A percentile compares a stretch with the other conserved stretches of the same genome.
Conservation (phyloP, 495 filamentous ascomycete genomes). For the Penicillium manginii region DNA sequence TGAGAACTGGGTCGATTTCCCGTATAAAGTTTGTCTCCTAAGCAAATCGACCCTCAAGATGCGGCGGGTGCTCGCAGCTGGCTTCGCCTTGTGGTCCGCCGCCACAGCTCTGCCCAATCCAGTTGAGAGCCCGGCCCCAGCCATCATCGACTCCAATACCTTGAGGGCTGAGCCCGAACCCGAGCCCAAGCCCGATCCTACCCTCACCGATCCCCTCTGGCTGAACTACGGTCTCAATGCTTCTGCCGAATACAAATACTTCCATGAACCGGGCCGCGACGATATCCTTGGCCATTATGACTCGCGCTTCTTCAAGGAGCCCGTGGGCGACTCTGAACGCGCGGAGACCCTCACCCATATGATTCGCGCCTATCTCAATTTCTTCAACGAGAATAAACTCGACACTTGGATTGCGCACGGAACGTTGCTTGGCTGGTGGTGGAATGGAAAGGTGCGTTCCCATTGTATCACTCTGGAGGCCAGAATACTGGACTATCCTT, state of each 20-base stretch:
- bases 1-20: conserved; percentile 9
- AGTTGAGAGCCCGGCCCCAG: conserved; percentile 11
- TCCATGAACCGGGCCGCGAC: conserved; percentile 61
- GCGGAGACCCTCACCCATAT: conserved; percentile 66
- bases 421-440: conserved; percentile 89
- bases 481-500: neutral
- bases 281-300: conserved; percentile 72
- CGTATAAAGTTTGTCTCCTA: conserved; percentile 5
- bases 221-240: conserved; percentile 36
- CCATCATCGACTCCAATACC: neutral
- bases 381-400: conserved; percentile 62
- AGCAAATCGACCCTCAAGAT: conserved; percentile 5
- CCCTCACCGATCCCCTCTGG: conserved; percentile 29
- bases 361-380: conserved; percentile 72
- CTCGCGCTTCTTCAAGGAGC: conserved; percentile 63
- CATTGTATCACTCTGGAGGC: neutral
- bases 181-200: conserved; percentile 11
- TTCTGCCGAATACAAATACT: conserved; percentile 50
- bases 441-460: conserved; percentile 68
- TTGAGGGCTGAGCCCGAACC: neutral
- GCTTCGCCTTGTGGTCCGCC: conserved; percentile 28
- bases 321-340: conserved; percentile 66
- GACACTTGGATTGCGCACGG: conserved; percentile 91
- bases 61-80: conserved; percentile 21
- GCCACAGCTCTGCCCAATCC: conserved; percentile 18